Evolutionary conservation across 139 green algal species (phyloP).

Genomic region (Asterochloris sp.): DNA sequence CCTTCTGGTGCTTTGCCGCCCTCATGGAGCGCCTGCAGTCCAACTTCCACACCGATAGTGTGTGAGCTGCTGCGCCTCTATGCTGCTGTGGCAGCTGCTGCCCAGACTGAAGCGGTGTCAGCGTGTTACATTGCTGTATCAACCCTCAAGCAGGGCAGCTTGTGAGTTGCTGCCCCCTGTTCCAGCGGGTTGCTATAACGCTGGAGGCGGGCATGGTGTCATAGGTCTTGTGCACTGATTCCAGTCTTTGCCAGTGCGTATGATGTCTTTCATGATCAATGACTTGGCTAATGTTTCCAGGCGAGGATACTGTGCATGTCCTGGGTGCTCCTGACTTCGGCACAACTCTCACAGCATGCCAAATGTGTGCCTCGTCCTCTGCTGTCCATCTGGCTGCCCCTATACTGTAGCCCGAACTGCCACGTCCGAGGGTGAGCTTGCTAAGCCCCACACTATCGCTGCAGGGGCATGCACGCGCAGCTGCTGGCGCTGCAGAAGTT

Average conservation of each 20-base stretch:
- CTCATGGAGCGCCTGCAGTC: constrained; percentile 79
- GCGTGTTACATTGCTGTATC: background rate
- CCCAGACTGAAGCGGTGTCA: background rate
- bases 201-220: too few relatives aligned
- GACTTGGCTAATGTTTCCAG: too few relatives aligned
- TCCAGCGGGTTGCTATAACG: background rate
- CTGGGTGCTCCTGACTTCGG: too few relatives aligned
- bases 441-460: background rate
- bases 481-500: constrained; percentile 67
- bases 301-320: too few relatives aligned
- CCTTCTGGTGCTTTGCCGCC: constrained; percentile 77
- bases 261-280: too few relatives aligned
- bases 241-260: too few relatives aligned
- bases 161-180: background rate
- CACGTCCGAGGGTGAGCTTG: background rate
- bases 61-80: background rate
- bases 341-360: too few relatives aligned
- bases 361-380: too few relatives aligned
- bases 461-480: constrained; percentile 80
- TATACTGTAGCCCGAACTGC: background rate
- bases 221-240: too few relatives aligned
- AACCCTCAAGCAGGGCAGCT: background rate
- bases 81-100: background rate
- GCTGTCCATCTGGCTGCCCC: background rate
- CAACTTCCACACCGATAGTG: constrained; percentile 75